Conservation (phyloP, 305 asterid genomes). For the Caryopteris hybrid region DNA sequence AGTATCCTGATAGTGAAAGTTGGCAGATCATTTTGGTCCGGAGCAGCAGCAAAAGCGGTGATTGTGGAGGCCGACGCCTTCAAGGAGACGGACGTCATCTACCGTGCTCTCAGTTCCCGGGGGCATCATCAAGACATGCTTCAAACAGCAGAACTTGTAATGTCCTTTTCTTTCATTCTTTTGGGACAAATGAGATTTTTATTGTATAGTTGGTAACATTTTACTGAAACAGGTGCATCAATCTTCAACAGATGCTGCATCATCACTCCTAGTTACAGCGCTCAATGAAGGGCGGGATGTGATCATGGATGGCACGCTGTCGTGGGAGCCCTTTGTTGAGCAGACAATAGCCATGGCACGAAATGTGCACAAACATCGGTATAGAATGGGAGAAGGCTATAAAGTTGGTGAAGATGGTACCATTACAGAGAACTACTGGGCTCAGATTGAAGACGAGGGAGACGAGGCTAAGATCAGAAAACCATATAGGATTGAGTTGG, state of each 20-base stretch:
- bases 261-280: conserved; percentile 85
- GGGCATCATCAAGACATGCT: conserved; percentile 97
- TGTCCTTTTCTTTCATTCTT: too few species aligned
- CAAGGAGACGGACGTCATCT: conserved; percentile 88
- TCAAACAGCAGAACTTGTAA: conserved; percentile 87
- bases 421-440: conserved; percentile 76
- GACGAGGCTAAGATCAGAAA: conserved; percentile 32
- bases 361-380: conserved; percentile 64
- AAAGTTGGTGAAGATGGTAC: conserved; percentile 72
- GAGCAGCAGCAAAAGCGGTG: conserved; percentile 71
- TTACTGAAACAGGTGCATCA: conserved; percentile 68
- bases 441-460: conserved; percentile 39
- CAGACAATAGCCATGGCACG: conserved; percentile 89
- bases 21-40: conserved; percentile 79
- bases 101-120: conserved; percentile 69
- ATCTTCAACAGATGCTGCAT: conserved; percentile 94
- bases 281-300: conserved; percentile 93
- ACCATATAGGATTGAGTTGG: conserved; percentile 83
- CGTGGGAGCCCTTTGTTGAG: conserved; percentile 95
- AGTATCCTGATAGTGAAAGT: background rate
- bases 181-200: background rate
- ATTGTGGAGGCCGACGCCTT: conserved; percentile 95
- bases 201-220: background rate
- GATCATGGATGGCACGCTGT: conserved; percentile 93
- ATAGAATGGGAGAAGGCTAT: conserved; percentile 91